Percentiles rank a stretch among this genome's conserved stretches.
Evolutionary conservation across 1,284 basidiomycete species (phyloP).

Genomic region (Hortiboletus rubellus): DNA sequence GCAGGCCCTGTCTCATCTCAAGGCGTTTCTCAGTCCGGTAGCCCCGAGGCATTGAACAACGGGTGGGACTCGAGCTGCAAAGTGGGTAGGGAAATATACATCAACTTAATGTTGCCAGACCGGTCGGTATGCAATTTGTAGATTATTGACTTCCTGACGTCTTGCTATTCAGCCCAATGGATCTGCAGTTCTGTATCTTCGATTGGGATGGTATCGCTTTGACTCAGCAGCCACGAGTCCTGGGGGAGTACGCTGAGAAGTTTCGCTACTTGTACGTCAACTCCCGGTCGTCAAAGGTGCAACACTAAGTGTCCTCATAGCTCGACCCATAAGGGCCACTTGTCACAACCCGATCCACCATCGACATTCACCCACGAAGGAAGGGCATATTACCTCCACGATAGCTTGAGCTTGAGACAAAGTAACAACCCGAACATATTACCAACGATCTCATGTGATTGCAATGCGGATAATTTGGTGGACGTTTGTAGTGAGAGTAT

Average conservation of each 20-base stretch:
- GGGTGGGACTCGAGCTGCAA: conserved; percentile 12
- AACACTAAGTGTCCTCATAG: conserved; percentile 22
- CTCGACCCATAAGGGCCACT: conserved; percentile 29
- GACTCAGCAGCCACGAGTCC: conserved; percentile 41
- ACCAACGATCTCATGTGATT: not conserved
- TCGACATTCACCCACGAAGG: conserved; percentile 43
- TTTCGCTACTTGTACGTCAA: conserved; percentile 49
- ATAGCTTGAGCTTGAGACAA: conserved; percentile 52
- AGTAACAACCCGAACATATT: conserved; percentile 36
- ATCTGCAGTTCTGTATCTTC: conserved; percentile 47
- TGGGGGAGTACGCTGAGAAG: conserved; percentile 45
- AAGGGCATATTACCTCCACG: conserved; percentile 49
- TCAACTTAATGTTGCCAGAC: conserved; percentile 60
- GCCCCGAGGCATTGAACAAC: not conserved
- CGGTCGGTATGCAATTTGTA: conserved; percentile 41
- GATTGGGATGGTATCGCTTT: conserved; percentile 34
- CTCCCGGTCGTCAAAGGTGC: not conserved
- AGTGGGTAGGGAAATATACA: conserved; percentile 27
- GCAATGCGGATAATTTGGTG: conserved; percentile 12
- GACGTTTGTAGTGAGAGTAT: conserved; percentile 43
- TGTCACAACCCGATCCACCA: conserved; percentile 52
- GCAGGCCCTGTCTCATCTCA: not conserved
- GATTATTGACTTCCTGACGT: conserved; percentile 10
- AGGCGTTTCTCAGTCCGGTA: not conserved
- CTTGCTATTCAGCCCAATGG: conserved; percentile 44